Percentiles rank a stretch among this genome's conserved stretches.
phyloP scores from a whole-genome alignment of 1,284 basidiomycete genomes.

The Kwoniella shivajii region DNA sequence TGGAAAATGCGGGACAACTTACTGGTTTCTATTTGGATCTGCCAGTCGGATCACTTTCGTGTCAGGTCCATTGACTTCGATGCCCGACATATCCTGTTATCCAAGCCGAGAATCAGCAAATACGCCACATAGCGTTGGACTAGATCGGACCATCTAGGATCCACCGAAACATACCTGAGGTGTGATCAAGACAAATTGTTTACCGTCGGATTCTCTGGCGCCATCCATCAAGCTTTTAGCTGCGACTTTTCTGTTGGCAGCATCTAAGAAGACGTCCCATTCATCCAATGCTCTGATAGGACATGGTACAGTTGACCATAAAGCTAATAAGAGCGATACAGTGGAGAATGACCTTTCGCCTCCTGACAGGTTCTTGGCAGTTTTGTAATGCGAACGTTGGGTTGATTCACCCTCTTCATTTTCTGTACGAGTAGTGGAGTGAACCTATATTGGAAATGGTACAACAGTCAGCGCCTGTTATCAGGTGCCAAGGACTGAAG shows the following conservation, averaged over 20 bases:
- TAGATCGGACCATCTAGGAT: too few species aligned
- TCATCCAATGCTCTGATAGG: constrained; percentile 87
- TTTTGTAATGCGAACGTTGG: constrained; percentile 62
- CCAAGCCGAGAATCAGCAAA: constrained; percentile 4
- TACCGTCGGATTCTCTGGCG: constrained; percentile 76
- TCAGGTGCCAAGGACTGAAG: too few species aligned
- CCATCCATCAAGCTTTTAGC: constrained; percentile 93
- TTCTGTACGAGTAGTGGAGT: constrained; percentile 29
- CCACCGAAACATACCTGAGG: constrained; percentile 57
- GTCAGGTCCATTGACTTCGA: constrained; percentile 31
- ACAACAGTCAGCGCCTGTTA: not conserved
- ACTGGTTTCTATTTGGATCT: constrained; percentile 48
- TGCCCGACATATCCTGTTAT: constrained; percentile 47
- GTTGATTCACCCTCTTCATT: constrained; percentile 12
- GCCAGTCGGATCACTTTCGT: constrained; percentile 43
- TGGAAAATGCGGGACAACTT: constrained; percentile 13
- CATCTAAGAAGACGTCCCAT: constrained; percentile 96
- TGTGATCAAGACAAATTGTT: constrained; percentile 90
- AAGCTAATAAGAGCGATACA: constrained; percentile 83
- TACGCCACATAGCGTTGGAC: not conserved
- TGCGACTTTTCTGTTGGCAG: constrained; percentile 84
- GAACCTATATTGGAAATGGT: constrained; percentile 24
- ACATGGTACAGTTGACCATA: constrained; percentile 95
- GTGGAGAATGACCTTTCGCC: constrained; percentile 98
- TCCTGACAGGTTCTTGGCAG: constrained; percentile 68